Percentiles rank a stretch among this genome's conserved stretches.
Conservation (phyloP, 1,284 basidiomycete species). For the Macrocystidia cucumis region DNA sequence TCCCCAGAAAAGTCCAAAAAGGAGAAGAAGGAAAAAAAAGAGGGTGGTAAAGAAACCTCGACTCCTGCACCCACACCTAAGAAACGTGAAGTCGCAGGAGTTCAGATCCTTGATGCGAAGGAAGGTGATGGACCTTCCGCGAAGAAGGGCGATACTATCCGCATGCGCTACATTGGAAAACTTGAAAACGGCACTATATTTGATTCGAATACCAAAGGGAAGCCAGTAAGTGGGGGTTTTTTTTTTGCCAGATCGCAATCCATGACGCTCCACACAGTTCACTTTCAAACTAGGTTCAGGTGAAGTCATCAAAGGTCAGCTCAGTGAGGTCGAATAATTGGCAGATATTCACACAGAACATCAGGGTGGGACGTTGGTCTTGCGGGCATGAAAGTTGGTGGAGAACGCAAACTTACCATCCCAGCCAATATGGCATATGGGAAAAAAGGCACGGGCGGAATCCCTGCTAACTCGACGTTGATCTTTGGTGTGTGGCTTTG, state of each 20-base stretch:
- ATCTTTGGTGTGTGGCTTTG: slow-evolving; percentile 60
- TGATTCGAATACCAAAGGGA: slow-evolving; percentile 85
- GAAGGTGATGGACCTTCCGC: slow-evolving; percentile 77
- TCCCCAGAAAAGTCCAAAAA: too few species aligned
- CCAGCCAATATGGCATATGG: slow-evolving; percentile 71
- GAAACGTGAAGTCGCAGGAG: slow-evolving; percentile 60
- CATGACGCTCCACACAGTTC: slow-evolving; percentile 42
- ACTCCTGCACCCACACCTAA: too few species aligned
- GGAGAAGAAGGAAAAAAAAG: slow-evolving; percentile 17
- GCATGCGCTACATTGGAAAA: slow-evolving; percentile 90
- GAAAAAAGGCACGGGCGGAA: slow-evolving; percentile 38
- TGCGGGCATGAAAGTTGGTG: slow-evolving; percentile 87
- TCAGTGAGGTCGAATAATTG: neutral
- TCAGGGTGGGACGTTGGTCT: slow-evolving; percentile 89
- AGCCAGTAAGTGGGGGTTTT: slow-evolving; percentile 55
- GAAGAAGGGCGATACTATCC: slow-evolving; percentile 79
- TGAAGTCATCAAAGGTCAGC: slow-evolving; percentile 83
- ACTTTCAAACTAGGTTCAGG: slow-evolving; percentile 81
- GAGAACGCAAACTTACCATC: slow-evolving; percentile 80
- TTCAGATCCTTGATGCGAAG: slow-evolving; percentile 76
- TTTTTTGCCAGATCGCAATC: slow-evolving; percentile 5
- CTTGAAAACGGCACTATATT: slow-evolving; percentile 82
- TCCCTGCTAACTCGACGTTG: slow-evolving; percentile 66
- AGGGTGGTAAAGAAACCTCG: slow-evolving; percentile 35
- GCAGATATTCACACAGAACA: slow-evolving; percentile 3